Evolutionary conservation across 1,284 basidiomycete species (phyloP).

Genomic region (Austroboletus niveus): DNA sequence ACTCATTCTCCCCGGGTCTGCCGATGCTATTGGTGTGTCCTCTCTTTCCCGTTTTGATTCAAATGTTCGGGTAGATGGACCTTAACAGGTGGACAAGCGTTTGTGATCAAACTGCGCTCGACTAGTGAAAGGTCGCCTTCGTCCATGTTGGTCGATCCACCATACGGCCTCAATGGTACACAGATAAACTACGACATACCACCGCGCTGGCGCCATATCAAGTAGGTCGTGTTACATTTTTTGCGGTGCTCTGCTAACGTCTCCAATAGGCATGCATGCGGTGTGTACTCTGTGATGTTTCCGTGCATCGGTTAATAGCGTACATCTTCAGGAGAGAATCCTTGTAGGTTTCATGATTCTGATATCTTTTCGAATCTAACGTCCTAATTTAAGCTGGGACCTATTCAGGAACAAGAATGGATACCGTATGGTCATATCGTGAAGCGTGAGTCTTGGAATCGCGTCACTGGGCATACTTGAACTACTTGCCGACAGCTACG

Average conservation of each 20-base stretch:
- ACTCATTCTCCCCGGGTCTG: slow-evolving; percentile 60
- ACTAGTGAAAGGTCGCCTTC: slow-evolving; percentile 43
- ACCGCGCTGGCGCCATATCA: slow-evolving; percentile 50
- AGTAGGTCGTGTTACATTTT: slow-evolving; percentile 21
- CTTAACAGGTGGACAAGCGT: slow-evolving; percentile 45
- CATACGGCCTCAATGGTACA: slow-evolving; percentile 37
- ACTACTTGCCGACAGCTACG: slow-evolving; percentile 35
- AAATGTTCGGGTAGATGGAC: background rate
- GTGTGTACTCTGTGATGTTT: slow-evolving; percentile 17
- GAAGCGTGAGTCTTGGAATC: slow-evolving; percentile 30
- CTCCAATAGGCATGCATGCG: slow-evolving; percentile 42
- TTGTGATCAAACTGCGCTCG: slow-evolving; percentile 48
- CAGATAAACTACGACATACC: slow-evolving; percentile 28
- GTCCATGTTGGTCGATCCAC: slow-evolving; percentile 47
- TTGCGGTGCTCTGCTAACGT: background rate
- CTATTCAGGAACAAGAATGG: slow-evolving; percentile 39
- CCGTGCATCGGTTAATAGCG: background rate
- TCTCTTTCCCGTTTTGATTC: background rate
- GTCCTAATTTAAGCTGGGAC: slow-evolving; percentile 17
- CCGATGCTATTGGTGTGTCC: slow-evolving; percentile 50
- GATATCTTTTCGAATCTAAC: background rate
- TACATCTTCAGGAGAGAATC: slow-evolving; percentile 23
- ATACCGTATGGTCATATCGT: slow-evolving; percentile 57
- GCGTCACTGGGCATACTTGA: background rate
- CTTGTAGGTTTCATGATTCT: slow-evolving; percentile 11